Percentiles rank a stretch among this genome's conserved stretches.
These are phyloP conservation scores for Neonectria sp. DNA, from an alignment of 2,329 filamentous ascomycete species.

Conservation along the genomic window DNA sequence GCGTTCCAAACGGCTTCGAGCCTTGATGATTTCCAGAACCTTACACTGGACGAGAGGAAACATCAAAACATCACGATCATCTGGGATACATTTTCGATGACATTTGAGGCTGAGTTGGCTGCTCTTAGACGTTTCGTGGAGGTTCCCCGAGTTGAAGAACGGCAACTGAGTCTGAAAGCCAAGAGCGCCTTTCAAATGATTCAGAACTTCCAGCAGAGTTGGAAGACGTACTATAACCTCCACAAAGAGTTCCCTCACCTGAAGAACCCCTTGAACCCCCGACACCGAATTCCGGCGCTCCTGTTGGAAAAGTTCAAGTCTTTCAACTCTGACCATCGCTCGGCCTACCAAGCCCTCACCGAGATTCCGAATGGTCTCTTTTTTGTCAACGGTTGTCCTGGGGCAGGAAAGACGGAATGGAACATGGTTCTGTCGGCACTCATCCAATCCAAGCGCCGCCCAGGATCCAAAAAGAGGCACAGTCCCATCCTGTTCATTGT, in stretches of 20 bases:
- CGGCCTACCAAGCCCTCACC: slow-evolving; percentile 53
- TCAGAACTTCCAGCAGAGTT: slow-evolving; percentile 46
- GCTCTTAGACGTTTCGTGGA: slow-evolving; percentile 47
- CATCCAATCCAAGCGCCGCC: slow-evolving; percentile 51
- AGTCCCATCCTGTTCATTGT: slow-evolving; percentile 61
- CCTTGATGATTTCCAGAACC: slow-evolving; percentile 36
- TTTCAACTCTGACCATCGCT: slow-evolving; percentile 57
- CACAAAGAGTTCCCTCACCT: slow-evolving; percentile 53
- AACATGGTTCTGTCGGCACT: slow-evolving; percentile 59
- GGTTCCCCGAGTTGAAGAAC: slow-evolving; percentile 35
- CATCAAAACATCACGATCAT: slow-evolving; percentile 45
- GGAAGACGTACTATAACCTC: slow-evolving; percentile 44
- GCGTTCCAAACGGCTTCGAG: slow-evolving; percentile 73
- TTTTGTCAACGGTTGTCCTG: slow-evolving; percentile 63
- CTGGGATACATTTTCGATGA: slow-evolving; percentile 48
- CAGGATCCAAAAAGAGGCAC: slow-evolving; percentile 36
- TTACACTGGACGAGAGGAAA: slow-evolving; percentile 34
- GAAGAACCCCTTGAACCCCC: slow-evolving; percentile 41
- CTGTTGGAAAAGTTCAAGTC: slow-evolving; percentile 50
- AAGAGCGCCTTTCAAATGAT: slow-evolving; percentile 53
- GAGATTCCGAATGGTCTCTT: slow-evolving; percentile 59
- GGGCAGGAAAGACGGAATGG: slow-evolving; percentile 64
- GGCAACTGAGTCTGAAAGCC: slow-evolving; percentile 38
- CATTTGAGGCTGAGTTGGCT: slow-evolving; percentile 53
- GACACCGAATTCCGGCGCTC: slow-evolving; percentile 40